Base-by-base conservation (phyloP, 306 rosid species). In the Argentina anserina region DNA sequence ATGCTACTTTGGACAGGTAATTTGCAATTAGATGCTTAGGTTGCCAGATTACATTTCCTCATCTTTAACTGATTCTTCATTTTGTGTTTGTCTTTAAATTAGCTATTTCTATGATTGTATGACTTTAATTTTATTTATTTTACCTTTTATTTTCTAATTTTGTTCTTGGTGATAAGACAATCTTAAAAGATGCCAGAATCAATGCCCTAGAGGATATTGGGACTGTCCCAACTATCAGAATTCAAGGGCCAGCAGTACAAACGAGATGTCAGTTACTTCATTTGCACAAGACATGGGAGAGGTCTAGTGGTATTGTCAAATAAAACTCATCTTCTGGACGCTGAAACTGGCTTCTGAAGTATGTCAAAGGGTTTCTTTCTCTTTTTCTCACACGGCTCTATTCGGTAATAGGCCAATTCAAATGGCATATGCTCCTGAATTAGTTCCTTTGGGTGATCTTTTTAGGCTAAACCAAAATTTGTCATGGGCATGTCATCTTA, bases 251-350 rank as follows among this genome's bases (percentile, higher is more conserved):
- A 91, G 87, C 91, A 89, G 78, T 84, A 34, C 76, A 80, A 74
- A 75, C 97, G 99, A 36, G 96, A 88, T 72, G 95, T 94, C 59
- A 88, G 88, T 83, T 91, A 94, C 85, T 94, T 94, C 84, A 94
- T 94, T 76, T 94, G 99, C 79, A 94, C 99, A 58, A 89, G 84
- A 75, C 96, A 95, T 1, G 99, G 99, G 70, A 89, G 79, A 84
- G 99, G 99, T 71, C 99, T 97, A 13, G 91, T 91, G 75, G 70
- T 84, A 83, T 86, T 94, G 63, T 79, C 95, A 12, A 91, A 88
- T 63, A 90, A 84, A 58, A 81, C 86, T 60, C 87, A 79, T 70
- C 97, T 89, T 80, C 95, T 94, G 67, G 77, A 87, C 87, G 78
- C 86, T 4, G 87, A 85, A 85, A 90, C 86, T 63, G 99, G 99